Evolutionary conservation across 1,284 basidiomycete species (phyloP), one percentile per base, ranked within the genome.

Genomic region (Peniophora sp.): DNA sequence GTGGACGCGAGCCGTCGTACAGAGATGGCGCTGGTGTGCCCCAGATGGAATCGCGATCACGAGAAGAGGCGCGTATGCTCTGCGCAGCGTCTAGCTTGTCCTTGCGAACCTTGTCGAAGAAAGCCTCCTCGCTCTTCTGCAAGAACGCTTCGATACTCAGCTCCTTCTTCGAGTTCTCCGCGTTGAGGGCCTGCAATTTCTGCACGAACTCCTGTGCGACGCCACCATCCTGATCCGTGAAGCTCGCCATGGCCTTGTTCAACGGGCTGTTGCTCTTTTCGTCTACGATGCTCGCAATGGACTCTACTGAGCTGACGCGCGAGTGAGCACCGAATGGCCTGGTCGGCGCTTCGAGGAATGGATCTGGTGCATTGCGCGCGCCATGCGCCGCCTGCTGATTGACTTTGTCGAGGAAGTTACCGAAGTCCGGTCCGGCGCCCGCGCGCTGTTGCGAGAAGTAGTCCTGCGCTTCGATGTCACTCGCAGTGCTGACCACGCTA

Each of bases 101-200:
- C 68, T 83, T 89, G 64, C 88, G 83, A 57, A 92, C 88, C 63
- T 85, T 87, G 55, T 87, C 85, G 69, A 94, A 95, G 82, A 93
- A 95, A 0, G 83, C 83, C 64, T 94, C 92, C 68, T 96, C 92
- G 59, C 87, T 91, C 73, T 93, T 94, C 59, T 83, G 76, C 58
- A 96, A 69, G 75, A 78, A 96, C 64, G 88, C 88, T 64, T 95
- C 92, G 58, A 96, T 96, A 46, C 90, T 95, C 37, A 96, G 66
- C 60, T 96, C 92, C 53, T 82, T 79, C 70, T 91, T 91, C 5
- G 92, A 96, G 63, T 96, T 96, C 53, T 90, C 88, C 0, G 90
- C 72, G 44, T 80, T 85, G 49, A 97, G 76, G 55, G 68, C 66
- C 62, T 91, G 85, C 44, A 97, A 70, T 64, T 89, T 92, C 60